Percentiles rank a stretch among this genome's conserved stretches.
Conservation (phyloP, 805 yeast genomes). For the Ogataea chonburiensis region DNA sequence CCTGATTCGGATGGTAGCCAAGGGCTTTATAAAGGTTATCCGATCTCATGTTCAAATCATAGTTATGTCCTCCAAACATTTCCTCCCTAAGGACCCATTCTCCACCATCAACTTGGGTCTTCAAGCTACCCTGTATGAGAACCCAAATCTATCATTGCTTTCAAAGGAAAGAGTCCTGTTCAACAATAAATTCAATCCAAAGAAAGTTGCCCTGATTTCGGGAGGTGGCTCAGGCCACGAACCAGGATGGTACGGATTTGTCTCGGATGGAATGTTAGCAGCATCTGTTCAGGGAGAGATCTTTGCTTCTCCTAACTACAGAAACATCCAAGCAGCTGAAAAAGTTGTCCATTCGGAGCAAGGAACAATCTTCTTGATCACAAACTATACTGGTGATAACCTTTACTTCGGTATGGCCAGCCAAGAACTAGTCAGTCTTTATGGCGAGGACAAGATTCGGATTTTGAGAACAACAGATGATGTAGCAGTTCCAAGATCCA, state of each 20-base stretch:
- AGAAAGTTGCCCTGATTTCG: constrained; percentile 35
- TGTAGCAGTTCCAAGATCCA: constrained; percentile 35
- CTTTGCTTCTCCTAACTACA: constrained; percentile 42
- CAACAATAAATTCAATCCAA: constrained; percentile 31
- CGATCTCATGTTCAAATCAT: too few relatives aligned
- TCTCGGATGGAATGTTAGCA: constrained; percentile 38
- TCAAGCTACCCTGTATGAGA: constrained; percentile 39
- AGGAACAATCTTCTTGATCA: constrained; percentile 36
- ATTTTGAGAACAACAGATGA: constrained; percentile 36
- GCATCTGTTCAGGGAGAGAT: constrained; percentile 43
- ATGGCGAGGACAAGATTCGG: constrained; percentile 33
- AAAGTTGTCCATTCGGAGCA: constrained; percentile 36
- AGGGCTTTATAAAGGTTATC: constrained; percentile 1
- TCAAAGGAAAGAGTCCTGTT: constrained; percentile 40
- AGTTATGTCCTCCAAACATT: constrained; percentile 45
- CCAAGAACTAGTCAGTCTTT: constrained; percentile 35
- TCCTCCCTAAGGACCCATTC: constrained; percentile 36
- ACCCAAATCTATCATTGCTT: constrained; percentile 37
- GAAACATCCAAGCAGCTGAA: constrained; percentile 39
- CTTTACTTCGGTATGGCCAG: constrained; percentile 42
- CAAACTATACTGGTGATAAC: constrained; percentile 41
- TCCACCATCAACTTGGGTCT: constrained; percentile 40
- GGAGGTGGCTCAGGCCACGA: constrained; percentile 48
- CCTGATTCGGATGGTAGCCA: background rate
- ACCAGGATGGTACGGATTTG: constrained; percentile 42